Percentiles rank a stretch among this genome's conserved stretches.
Evolutionary conservation across 768 basidiomycete species (phyloP).

Genomic region (Amanita rimosa): DNA sequence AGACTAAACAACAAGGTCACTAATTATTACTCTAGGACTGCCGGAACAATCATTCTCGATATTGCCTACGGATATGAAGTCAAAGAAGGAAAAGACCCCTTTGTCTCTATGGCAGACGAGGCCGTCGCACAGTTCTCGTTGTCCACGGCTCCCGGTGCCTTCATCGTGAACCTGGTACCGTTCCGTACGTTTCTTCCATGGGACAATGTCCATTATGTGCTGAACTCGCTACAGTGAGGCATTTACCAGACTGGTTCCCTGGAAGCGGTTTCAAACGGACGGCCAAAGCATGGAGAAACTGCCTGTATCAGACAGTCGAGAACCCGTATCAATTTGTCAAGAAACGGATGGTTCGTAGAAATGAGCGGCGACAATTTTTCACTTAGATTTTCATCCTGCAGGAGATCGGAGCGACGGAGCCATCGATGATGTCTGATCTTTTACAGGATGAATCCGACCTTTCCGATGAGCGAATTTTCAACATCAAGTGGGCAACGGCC

Average conservation of each 20-base stretch:
- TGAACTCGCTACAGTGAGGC: constrained; percentile 17
- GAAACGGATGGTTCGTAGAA: constrained; percentile 18
- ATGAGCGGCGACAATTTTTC: neutral
- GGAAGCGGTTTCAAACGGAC: constrained; percentile 33
- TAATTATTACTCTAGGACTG: neutral
- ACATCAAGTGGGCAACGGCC: constrained; percentile 34
- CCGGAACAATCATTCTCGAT: constrained; percentile 14
- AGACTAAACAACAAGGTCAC: neutral
- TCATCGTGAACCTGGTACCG: constrained; percentile 20
- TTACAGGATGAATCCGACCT: constrained; percentile 17
- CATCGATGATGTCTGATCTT: constrained; percentile 22
- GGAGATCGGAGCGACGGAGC: constrained; percentile 20
- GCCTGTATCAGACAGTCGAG: constrained; percentile 21
- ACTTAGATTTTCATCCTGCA: constrained; percentile 2
- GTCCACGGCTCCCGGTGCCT: constrained; percentile 16
- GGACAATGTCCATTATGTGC: neutral
- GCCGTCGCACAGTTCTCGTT: constrained; percentile 14
- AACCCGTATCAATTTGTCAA: constrained; percentile 24
- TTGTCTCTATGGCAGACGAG: constrained; percentile 17
- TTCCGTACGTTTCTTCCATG: neutral
- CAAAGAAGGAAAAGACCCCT: constrained; percentile 18
- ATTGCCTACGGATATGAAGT: constrained; percentile 21
- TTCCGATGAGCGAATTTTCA: constrained; percentile 20
- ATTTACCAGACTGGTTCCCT: constrained; percentile 34
- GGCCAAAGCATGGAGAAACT: constrained; percentile 23